Conservation (phyloP, 495 filamentous ascomycete species). For the Cairneyella variabilis region DNA sequence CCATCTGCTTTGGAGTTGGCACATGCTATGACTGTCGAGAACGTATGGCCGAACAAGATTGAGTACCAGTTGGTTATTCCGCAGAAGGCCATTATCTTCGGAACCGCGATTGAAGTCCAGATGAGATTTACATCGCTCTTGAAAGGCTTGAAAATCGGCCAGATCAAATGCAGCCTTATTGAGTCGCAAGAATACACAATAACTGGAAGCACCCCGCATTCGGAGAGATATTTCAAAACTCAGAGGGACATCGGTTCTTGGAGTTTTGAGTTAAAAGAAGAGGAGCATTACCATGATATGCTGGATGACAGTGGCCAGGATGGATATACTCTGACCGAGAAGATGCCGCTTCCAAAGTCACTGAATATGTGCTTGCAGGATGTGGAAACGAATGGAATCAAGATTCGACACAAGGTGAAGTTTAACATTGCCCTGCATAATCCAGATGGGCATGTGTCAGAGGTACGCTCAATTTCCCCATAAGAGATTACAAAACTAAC, state of each 20-base stretch:
- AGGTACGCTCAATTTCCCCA: constrained; percentile 46
- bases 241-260: constrained; percentile 60
- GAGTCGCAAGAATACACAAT: constrained; percentile 71
- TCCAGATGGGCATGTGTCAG: constrained; percentile 88
- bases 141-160: constrained; percentile 80
- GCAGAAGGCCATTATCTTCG: constrained; percentile 87
- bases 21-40: constrained; percentile 89
- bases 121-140: constrained; percentile 79
- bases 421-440: constrained; percentile 85
- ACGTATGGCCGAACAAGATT: constrained; percentile 92
- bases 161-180: constrained; percentile 66
- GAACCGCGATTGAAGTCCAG: constrained; percentile 72
- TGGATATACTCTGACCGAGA: constrained; percentile 67
- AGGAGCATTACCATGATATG: constrained; percentile 59
- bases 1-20: constrained; percentile 76
- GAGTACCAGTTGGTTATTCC: constrained; percentile 87
- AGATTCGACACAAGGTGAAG: constrained; percentile 80
- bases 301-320: constrained; percentile 68
- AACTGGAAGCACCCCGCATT: constrained; percentile 43
- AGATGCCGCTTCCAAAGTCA: constrained; percentile 69
- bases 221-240: constrained; percentile 54
- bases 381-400: constrained; percentile 77
- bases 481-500: constrained; percentile 8
- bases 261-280: constrained; percentile 53
- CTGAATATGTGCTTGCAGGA: constrained; percentile 81